Evolutionary conservation across 306 rosid species (phyloP).

Genomic region (cucumber (Cucumis sativus)): Cucumber_9930_V3 NC_026655.2:2005001-2005500

Average conservation of each 20-base stretch:
- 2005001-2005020: conserved; percentile 40
- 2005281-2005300: conserved; percentile 51
- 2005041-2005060: conserved; percentile 51
- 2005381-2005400: conserved; percentile 62
- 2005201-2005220: conserved; percentile 33
- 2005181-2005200: conserved; percentile 35
- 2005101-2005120: conserved; percentile 47
- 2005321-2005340: conserved; percentile 24
- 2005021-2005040: conserved; percentile 57
- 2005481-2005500: conserved; percentile 40
- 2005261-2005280: conserved; percentile 53
- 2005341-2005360: conserved; percentile 61
- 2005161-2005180: conserved; percentile 27
- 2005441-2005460: conserved; percentile 80
- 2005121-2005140: conserved; percentile 56
- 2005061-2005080: conserved; percentile 34
- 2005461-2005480: conserved; percentile 64
- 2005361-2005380: conserved; percentile 50
- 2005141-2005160: conserved; percentile 50
- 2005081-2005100: conserved; percentile 55
- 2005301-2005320: conserved; percentile 8
- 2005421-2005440: conserved; percentile 47
- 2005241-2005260: conserved; percentile 47
- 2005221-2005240: conserved; percentile 60
- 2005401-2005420: conserved; percentile 30